Evolutionary conservation across 2,329 filamentous ascomycete species (phyloP).

Genomic region (Aspergillus pseudoviridinutans): DNA sequence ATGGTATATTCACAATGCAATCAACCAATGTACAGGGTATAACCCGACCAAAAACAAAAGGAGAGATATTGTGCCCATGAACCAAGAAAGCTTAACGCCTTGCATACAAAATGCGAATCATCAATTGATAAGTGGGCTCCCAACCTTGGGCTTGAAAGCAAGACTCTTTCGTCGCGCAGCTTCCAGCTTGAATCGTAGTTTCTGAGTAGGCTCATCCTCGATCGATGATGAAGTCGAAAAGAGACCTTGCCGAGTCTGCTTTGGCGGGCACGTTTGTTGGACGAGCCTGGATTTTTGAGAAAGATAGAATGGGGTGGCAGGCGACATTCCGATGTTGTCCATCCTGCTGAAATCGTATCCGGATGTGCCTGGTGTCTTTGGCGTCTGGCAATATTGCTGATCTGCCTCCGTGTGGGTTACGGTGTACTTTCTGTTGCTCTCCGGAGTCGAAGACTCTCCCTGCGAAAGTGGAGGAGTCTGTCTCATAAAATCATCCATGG

Average conservation of each 20-base stretch:
- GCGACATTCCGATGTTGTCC: slow-evolving; percentile 40
- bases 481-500: slow-evolving; percentile 31
- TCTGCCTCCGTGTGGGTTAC: slow-evolving; percentile 17
- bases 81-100: slow-evolving; percentile 4
- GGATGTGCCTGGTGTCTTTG: slow-evolving; percentile 30
- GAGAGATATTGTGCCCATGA: neutral
- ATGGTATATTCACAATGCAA: neutral
- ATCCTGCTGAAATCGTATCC: slow-evolving; percentile 31
- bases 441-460: slow-evolving; percentile 11
- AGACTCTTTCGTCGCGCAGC: slow-evolving; percentile 71
- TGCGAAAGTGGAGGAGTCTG: slow-evolving; percentile 28
- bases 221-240: slow-evolving; percentile 26
- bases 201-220: slow-evolving; percentile 31
- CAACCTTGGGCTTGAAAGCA: slow-evolving; percentile 71
- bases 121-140: slow-evolving; percentile 62
- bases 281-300: slow-evolving; percentile 41
- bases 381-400: slow-evolving; percentile 21
- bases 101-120: slow-evolving; percentile 5
- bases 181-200: slow-evolving; percentile 60
- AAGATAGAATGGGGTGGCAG: slow-evolving; percentile 45
- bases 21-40: neutral
- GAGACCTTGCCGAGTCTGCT: slow-evolving; percentile 43
- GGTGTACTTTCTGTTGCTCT: slow-evolving; percentile 7
- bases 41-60: neutral
- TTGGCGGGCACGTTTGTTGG: slow-evolving; percentile 54